Percentiles rank a stretch among this genome's conserved stretches.
Evolutionary conservation across 352 stramenopile genomes (phyloP).

Genomic region (Pythium chondricola): DNA sequence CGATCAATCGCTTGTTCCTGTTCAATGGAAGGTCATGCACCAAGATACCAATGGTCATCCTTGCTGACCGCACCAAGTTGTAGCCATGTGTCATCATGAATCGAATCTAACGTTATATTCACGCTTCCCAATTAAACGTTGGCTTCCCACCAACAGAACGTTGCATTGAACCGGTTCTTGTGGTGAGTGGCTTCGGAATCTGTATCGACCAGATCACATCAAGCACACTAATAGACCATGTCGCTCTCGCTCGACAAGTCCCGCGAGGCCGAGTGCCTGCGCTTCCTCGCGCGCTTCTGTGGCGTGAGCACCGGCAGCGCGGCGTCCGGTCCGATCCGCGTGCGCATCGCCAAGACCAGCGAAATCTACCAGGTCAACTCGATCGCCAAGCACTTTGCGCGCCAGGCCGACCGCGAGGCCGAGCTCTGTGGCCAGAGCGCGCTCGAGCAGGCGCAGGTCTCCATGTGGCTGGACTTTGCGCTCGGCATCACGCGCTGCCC

Average conservation of each 20-base stretch:
- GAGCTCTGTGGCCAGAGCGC: constrained; percentile 53
- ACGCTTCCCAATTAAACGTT: constrained; percentile 9
- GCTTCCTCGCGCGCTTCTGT: constrained; percentile 80
- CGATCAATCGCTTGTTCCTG: background rate
- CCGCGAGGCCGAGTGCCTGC: constrained; percentile 58
- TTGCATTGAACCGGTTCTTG: constrained; percentile 1
- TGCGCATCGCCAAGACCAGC: constrained; percentile 63
- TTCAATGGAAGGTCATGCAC: too few species aligned
- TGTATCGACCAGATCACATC: background rate
- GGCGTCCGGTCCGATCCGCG: constrained; percentile 60
- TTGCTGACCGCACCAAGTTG: background rate
- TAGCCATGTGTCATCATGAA: too few species aligned
- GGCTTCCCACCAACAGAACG: constrained; percentile 11
- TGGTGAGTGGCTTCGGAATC: background rate
- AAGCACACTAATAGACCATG: constrained; percentile 27
- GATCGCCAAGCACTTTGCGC: constrained; percentile 75
- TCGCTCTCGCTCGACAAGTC: constrained; percentile 81
- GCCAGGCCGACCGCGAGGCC: constrained; percentile 61
- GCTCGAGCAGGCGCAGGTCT: constrained; percentile 64
- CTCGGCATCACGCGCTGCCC: constrained; percentile 36
- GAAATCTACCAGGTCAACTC: constrained; percentile 66
- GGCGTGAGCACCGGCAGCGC: constrained; percentile 69
- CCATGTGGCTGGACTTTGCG: constrained; percentile 76
- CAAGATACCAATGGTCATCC: constrained; percentile 1
- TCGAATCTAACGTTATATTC: too few species aligned